Percentiles rank a stretch among this genome's conserved stretches.
Evolutionary conservation across 2,329 filamentous ascomycete genomes (phyloP).

Genomic region (Hirsutella thompsonii): DNA sequence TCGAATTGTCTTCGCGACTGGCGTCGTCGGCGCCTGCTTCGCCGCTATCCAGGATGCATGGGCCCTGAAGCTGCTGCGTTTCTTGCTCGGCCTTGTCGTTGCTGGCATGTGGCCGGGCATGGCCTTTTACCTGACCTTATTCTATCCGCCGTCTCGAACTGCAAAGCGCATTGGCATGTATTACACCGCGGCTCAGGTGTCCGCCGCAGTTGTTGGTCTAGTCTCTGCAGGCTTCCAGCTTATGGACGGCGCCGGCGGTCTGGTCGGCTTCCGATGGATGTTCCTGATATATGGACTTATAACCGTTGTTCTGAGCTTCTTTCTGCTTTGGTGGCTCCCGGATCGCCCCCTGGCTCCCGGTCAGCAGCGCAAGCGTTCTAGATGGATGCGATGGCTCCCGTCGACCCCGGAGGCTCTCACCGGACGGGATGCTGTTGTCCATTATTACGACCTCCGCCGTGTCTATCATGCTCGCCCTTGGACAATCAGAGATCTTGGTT

Average conservation of each 20-base stretch:
- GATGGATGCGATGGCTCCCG: conserved; percentile 54
- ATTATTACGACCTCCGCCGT: conserved; percentile 70
- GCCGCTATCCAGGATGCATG: conserved; percentile 69
- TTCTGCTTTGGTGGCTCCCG: conserved; percentile 80
- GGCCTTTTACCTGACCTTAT: conserved; percentile 83
- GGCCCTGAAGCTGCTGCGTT: conserved; percentile 79
- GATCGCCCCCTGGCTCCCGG: conserved; percentile 69
- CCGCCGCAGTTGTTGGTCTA: conserved; percentile 76
- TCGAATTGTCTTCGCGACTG: conserved; percentile 77
- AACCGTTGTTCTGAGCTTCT: conserved; percentile 57
- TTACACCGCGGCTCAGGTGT: conserved; percentile 80
- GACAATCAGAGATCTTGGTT: conserved; percentile 55
- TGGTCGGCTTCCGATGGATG: conserved; percentile 86
- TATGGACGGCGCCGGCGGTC: conserved; percentile 66
- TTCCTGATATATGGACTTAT: conserved; percentile 77
- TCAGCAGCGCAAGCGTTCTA: conserved; percentile 35
- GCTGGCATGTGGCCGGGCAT: conserved; percentile 94
- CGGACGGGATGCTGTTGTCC: conserved; percentile 65
- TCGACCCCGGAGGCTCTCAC: conserved; percentile 55
- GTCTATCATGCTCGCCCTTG: conserved; percentile 69
- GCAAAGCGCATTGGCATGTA: conserved; percentile 84
- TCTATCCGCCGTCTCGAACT: conserved; percentile 77
- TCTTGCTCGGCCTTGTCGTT: conserved; percentile 76
- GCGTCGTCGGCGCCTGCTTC: conserved; percentile 73
- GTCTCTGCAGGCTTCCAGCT: conserved; percentile 86